These are phyloP conservation scores for Vitis amurensis DNA, from an alignment of 164 flowering plant genomes.

Conservation along the genomic window DNA sequence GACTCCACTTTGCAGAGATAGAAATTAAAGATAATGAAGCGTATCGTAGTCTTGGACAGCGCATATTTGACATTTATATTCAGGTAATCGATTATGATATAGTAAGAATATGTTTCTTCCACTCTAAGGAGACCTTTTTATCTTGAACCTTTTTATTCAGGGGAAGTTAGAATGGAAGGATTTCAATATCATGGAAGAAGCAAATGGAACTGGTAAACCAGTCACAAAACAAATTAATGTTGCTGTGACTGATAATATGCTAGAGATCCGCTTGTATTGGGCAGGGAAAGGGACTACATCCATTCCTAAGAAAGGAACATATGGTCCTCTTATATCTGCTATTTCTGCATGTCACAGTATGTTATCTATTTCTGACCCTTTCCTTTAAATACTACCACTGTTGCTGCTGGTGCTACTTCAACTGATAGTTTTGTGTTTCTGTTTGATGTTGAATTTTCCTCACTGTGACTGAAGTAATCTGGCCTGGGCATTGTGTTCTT, in stretches of 20 bases:
- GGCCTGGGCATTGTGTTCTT: too few relatives aligned
- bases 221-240: slow-evolving; percentile 22
- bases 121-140: neutral
- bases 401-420: too few relatives aligned
- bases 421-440: too few relatives aligned
- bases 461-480: too few relatives aligned
- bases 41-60: slow-evolving; percentile 61
- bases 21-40: slow-evolving; percentile 45
- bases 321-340: slow-evolving; percentile 69
- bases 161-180: slow-evolving; percentile 37
- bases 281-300: slow-evolving; percentile 64
- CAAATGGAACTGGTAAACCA: slow-evolving; percentile 40
- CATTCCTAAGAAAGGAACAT: slow-evolving; percentile 51
- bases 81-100: slow-evolving; percentile 39
- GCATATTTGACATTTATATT: slow-evolving; percentile 64
- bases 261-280: slow-evolving; percentile 53
- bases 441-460: too few relatives aligned
- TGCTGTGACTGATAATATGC: slow-evolving; percentile 30
- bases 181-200: slow-evolving; percentile 51
- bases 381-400: slow-evolving; percentile 20
- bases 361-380: slow-evolving; percentile 7
- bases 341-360: slow-evolving; percentile 51
- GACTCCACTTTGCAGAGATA: slow-evolving; percentile 75
- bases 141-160: slow-evolving; percentile 27
- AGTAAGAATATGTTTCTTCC: neutral